A percentile compares a stretch with the other conserved stretches of the same genome.
Evolutionary conservation across 1,284 basidiomycete genomes (phyloP).

Genomic region (Pulveroboletus ridleyi): DNA sequence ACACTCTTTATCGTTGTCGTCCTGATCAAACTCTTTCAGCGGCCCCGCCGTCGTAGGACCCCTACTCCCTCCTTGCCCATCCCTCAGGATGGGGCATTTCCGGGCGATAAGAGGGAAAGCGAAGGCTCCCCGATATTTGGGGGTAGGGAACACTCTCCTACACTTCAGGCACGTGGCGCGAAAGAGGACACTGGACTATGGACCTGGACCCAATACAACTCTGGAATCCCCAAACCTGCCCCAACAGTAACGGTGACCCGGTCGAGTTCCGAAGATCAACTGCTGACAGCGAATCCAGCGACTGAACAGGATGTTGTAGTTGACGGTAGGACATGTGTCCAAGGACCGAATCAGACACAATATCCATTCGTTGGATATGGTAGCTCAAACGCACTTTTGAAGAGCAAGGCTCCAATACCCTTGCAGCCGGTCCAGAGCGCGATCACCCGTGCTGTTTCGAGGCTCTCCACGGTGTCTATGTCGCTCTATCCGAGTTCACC

Average conservation of each 20-base stretch:
- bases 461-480: conserved; percentile 57
- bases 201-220: conserved; percentile 72
- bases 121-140: conserved; percentile 78
- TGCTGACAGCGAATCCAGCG: conserved; percentile 10
- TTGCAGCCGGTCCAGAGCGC: conserved; percentile 44
- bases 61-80: conserved; percentile 77
- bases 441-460: conserved; percentile 45
- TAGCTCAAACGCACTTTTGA: conserved; percentile 23
- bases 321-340: conserved; percentile 9
- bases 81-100: conserved; percentile 56
- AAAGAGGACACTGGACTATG: conserved; percentile 47
- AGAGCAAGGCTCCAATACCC: conserved; percentile 33
- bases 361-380: conserved; percentile 36
- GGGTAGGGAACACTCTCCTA: conserved; percentile 68
- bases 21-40: conserved; percentile 51
- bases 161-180: conserved; percentile 39
- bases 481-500: conserved; percentile 60
- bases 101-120: conserved; percentile 48
- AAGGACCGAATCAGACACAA: conserved; percentile 25
- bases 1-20: conserved; percentile 62
- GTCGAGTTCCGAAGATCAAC: conserved; percentile 29
- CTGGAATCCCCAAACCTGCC: conserved; percentile 40
- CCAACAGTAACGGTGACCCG: conserved; percentile 36
- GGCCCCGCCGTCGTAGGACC: conserved; percentile 53
- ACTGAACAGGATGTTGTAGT: conserved; percentile 9